Conservation (phyloP, 2,329 filamentous ascomycete genomes). For the Apiospora hydei region DNA sequence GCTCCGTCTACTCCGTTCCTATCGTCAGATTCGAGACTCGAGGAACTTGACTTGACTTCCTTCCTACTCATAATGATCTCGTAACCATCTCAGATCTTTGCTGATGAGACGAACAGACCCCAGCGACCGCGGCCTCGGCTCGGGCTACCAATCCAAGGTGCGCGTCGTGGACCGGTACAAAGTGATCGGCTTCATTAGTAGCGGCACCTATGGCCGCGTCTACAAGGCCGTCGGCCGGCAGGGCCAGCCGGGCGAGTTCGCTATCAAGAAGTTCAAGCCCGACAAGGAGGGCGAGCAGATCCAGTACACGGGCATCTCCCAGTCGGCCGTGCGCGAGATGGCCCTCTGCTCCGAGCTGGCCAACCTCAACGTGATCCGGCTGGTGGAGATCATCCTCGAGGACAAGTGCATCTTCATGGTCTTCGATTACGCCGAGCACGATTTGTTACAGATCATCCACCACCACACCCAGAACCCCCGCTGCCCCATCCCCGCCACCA, state of each 20-base stretch:
- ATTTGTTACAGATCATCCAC: conserved; percentile 96
- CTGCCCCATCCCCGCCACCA: conserved; percentile 85
- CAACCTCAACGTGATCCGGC: conserved; percentile 87
- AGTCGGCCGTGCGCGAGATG: conserved; percentile 97
- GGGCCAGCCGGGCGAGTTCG: conserved; percentile 81
- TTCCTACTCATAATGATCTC: background rate
- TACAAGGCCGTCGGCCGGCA: conserved; percentile 90
- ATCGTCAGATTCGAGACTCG: background rate
- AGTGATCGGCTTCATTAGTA: conserved; percentile 97
- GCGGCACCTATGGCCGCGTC: conserved; percentile 95
- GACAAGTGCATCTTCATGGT: conserved; percentile 99
- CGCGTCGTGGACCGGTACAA: conserved; percentile 93
- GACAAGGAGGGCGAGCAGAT: conserved; percentile 97
- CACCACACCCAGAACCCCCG: conserved; percentile 91
- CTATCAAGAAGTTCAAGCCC: conserved; percentile 99
- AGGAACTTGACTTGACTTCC: background rate
- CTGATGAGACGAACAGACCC: conserved; percentile 51
- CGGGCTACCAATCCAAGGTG: conserved; percentile 76
- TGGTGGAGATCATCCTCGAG: conserved; percentile 95
- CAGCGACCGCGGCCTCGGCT: conserved; percentile 53
- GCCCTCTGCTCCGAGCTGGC: conserved; percentile 90
- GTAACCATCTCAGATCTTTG: background rate
- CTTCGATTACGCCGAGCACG: conserved; percentile 98
- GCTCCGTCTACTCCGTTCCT: background rate
- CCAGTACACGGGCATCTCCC: conserved; percentile 96